Evolutionary conservation across 768 basidiomycete genomes (phyloP), one percentile per base, ranked within the genome.

Genomic region (Tricholomella constricta): DNA sequence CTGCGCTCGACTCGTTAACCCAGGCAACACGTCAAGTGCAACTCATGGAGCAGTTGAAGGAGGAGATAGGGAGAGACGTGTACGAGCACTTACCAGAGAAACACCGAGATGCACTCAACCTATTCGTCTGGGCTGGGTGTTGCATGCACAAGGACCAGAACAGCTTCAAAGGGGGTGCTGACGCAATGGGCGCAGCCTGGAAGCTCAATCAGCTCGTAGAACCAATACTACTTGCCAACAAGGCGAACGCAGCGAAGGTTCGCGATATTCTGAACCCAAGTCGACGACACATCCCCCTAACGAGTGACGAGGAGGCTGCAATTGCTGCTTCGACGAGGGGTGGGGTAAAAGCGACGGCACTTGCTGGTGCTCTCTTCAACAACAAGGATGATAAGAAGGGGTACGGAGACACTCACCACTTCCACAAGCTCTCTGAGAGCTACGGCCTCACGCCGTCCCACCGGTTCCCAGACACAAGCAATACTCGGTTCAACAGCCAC

Each of bases 141-240:
- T 69, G 67, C 42, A 72, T 71, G 68, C 73, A 76, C 58, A 75
- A 74, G 54, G 72, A 73, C 22, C 58, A 61, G 40, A 76, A 75
- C 47, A 56, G 59, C 11, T 57, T 71, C 40, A 69, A 70, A n/a
- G n/a, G n/a, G 42, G 69, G 61, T 7, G 71, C 71, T 0, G 59
- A 62, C 37, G 20, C 25, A 10, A 57, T 51, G 32, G 70, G 73
- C 67, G 45, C 53, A 46, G 51, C 32, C 19, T 69, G 47, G n/a
- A 73, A 69, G 69, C 37, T 35, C n/a, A n/a, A 31, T 48, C 52
- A 19, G 35, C 47, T 14, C 59, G 53, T 8, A 15, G 62, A 3
- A 5, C 71, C 73, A 2, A 53, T 65, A 8, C 40, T 59, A 8
- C 64, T 74, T 7, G 58, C 61, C 4, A 71, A 72, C 56, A 62